phyloP scores from a whole-genome alignment of 2,329 filamentous ascomycete species.

The Trichoderma pleuroti region DNA sequence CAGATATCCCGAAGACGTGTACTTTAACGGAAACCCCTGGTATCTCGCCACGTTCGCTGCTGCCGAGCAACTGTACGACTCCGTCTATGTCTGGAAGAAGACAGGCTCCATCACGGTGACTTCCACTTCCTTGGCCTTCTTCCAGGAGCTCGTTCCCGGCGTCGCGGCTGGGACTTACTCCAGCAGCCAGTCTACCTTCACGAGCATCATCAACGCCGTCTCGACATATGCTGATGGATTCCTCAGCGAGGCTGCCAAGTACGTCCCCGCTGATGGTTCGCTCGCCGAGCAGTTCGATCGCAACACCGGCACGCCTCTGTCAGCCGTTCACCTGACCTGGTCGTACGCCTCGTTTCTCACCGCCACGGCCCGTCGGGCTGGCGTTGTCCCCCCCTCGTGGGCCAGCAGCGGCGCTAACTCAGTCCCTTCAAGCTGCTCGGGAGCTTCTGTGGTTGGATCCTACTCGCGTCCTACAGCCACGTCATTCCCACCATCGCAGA shows the following conservation, averaged over 20 bases:
- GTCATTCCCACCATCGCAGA: constrained; percentile 49
- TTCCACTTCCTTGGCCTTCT: constrained; percentile 65
- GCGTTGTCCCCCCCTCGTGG: constrained; percentile 56
- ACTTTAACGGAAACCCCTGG: constrained; percentile 80
- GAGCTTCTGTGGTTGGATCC: constrained; percentile 45
- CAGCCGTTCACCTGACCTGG: constrained; percentile 68
- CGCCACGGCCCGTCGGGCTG: constrained; percentile 54
- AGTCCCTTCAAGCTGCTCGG: constrained; percentile 48
- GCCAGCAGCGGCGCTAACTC: constrained; percentile 42
- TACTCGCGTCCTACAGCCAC: constrained; percentile 49
- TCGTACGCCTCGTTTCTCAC: constrained; percentile 69
- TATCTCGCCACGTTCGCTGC: constrained; percentile 73
- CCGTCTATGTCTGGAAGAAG: constrained; percentile 66
- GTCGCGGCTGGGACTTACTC: constrained; percentile 61
- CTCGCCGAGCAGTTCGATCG: constrained; percentile 65
- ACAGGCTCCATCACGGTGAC: constrained; percentile 63
- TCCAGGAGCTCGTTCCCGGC: constrained; percentile 59
- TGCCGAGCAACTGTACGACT: constrained; percentile 76
- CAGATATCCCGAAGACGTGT: constrained; percentile 68
- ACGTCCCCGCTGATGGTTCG: constrained; percentile 60
- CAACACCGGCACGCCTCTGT: constrained; percentile 51
- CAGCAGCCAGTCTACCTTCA: constrained; percentile 45
- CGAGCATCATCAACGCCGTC: constrained; percentile 54
- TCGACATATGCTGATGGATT: constrained; percentile 59
- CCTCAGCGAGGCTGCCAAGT: constrained; percentile 58